phyloP scores from a whole-genome alignment of 2,329 filamentous ascomycete genomes.

The Fusarium ambrosium region DNA sequence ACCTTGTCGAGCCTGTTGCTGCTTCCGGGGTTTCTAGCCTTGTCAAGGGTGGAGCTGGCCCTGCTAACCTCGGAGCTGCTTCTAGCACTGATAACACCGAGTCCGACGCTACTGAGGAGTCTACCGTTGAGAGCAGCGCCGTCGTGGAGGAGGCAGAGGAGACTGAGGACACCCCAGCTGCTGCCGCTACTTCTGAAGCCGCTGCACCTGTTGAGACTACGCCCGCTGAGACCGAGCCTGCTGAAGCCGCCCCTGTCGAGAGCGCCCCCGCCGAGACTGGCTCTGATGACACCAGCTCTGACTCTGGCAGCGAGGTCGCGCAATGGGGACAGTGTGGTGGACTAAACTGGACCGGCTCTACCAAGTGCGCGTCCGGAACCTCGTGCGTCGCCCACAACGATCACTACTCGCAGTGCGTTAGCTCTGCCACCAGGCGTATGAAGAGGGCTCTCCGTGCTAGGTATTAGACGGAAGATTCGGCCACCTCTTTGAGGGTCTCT shows the following conservation, averaged over 20 bases:
- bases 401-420: slow-evolving; percentile 48
- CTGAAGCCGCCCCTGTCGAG: background rate
- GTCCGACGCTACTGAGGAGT: background rate
- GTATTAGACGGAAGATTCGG: slow-evolving; percentile 7
- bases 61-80: slow-evolving; percentile 40
- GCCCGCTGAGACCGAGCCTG: background rate
- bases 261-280: background rate
- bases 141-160: background rate
- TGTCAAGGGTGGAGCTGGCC: slow-evolving; percentile 42
- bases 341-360: slow-evolving; percentile 41
- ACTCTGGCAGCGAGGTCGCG: slow-evolving; percentile 13
- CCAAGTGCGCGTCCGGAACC: slow-evolving; percentile 42
- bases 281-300: background rate
- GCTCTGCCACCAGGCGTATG: slow-evolving; percentile 15
- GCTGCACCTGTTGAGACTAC: background rate
- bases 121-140: background rate
- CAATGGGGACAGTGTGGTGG: slow-evolving; percentile 47
- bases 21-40: slow-evolving; percentile 43
- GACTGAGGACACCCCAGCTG: background rate
- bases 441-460: slow-evolving; percentile 14
- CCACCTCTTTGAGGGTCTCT: background rate
- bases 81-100: slow-evolving; percentile 5
- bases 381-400: slow-evolving; percentile 45
- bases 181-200: background rate
- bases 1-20: slow-evolving; percentile 45